These are phyloP conservation scores for Eudorina sp. DNA, from an alignment of 139 green algal species.

Conservation along the genomic window DNA sequence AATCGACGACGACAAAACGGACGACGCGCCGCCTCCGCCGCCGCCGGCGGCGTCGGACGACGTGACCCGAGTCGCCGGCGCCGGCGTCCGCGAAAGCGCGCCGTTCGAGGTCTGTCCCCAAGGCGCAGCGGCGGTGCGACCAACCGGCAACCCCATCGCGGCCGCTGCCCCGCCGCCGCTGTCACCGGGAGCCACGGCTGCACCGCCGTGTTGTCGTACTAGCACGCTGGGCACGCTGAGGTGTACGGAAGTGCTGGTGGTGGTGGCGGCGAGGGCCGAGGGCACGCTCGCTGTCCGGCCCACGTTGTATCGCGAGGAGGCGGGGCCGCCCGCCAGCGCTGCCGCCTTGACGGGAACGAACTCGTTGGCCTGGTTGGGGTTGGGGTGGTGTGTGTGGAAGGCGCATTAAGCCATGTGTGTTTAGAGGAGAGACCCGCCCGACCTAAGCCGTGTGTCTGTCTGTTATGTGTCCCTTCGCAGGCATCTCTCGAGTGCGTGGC, in stretches of 20 bases:
- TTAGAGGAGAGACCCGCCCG: no score
- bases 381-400: no score
- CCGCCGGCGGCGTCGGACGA: no score
- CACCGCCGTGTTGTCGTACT: neutral
- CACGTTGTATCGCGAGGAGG: neutral
- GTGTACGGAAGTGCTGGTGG: slow-evolving; percentile 6
- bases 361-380: slow-evolving; percentile 9
- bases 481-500: no score
- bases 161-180: neutral
- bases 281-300: neutral
- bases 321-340: neutral
- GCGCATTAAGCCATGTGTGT: no score
- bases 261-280: neutral
- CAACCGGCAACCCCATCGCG: neutral
- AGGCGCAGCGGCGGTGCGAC: no score
- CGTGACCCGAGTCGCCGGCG: no score
- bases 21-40: neutral
- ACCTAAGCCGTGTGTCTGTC: no score
- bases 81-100: no score
- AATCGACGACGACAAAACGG: neutral
- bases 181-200: neutral
- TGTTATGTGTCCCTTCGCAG: no score
- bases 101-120: neutral
- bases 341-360: slow-evolving; percentile 26
- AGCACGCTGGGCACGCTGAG: slow-evolving; percentile 1